phyloP scores from a whole-genome alignment of 768 basidiomycete genomes.

The Clavaria fumosa region DNA sequence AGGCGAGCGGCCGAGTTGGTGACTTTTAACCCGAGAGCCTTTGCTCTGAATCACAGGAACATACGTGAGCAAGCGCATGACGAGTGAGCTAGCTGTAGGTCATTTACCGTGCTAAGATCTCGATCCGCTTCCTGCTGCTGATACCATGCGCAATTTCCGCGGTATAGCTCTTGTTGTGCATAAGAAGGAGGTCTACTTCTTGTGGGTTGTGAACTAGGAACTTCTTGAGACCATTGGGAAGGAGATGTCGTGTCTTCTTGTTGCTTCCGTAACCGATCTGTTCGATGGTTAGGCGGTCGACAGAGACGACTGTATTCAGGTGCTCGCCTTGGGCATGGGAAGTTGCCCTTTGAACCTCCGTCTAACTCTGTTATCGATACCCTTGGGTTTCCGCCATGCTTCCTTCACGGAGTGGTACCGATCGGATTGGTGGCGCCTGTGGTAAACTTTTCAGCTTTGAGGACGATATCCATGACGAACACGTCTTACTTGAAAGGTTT shows the following conservation, averaged over 20 bases:
- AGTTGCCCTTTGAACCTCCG: constrained; percentile 91
- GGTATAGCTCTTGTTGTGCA: constrained; percentile 95
- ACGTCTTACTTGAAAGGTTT: constrained; percentile 81
- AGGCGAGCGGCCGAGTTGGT: constrained; percentile 86
- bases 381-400: constrained; percentile 99
- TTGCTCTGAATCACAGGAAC: constrained; percentile 37
- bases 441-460: constrained; percentile 5
- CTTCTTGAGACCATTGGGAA: constrained; percentile 93
- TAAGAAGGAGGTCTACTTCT: constrained; percentile 88
- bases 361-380: constrained; percentile 98
- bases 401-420: constrained; percentile 95
- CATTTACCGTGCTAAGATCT: constrained; percentile 72
- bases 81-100: neutral
- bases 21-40: constrained; percentile 80
- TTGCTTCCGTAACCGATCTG: constrained; percentile 86
- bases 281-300: constrained; percentile 2
- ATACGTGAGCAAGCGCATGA: constrained; percentile 7
- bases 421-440: constrained; percentile 95
- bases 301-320: neutral
- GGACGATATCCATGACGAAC: constrained; percentile 2
- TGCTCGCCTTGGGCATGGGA: constrained; percentile 86
- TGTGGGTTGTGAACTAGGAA: constrained; percentile 87
- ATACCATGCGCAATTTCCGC: constrained; percentile 97
- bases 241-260: constrained; percentile 86
- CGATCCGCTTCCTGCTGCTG: constrained; percentile 85